Evolutionary conservation across 2,329 filamentous ascomycete genomes (phyloP), one percentile per base, ranked within the genome.

Genomic region (Penicillium janthinellum): DNA sequence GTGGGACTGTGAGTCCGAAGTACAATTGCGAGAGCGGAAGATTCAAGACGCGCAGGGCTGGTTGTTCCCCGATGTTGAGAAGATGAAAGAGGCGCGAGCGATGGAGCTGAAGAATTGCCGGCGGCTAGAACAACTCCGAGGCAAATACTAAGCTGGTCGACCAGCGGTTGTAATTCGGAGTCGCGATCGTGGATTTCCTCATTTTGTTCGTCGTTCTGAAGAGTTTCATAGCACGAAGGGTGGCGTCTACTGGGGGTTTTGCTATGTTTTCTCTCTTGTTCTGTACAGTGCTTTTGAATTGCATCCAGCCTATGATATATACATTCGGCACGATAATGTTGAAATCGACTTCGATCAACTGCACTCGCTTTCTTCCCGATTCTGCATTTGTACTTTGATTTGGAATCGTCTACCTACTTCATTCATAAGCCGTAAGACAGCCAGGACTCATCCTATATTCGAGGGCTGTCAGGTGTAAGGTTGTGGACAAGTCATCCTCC

Each of bases 31-130:
- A 75, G 84, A 87, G 71, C 82, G 87, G 64, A 81, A 92, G 76
- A 81, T 88, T 63, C 87, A 96, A 64, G 88, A 91, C 50, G 92
- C 93, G 0, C 87, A 90, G 68, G 93, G 93, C 3, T 96, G 92
- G 90, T 92, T 96, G 71, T 92, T 87, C 75, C 86, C 88, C 57
- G 92, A 97, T 70, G 82, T 87, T 54, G 88, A 88, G 63, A 92
- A 92, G 81, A 86, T 96, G 86, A 85, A 88, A 62, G 77, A 86
- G 59, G 93, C 93, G 34, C 79, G 83, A 60, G 78, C 78, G 22
- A 82, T 88, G 82, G 79, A 84, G 48, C 82, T 87, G 80, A 82
- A 81, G 73, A 84, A 79, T 66, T 90, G 88, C 74, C 78, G 78
- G 68, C 81, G 80, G 64, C 71, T 89, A 67, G 78, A 84, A 56